Evolutionary conservation across 805 yeast species (phyloP), one percentile per base, ranked within the genome.

Genomic region (Priceomyces haplophilus): DNA sequence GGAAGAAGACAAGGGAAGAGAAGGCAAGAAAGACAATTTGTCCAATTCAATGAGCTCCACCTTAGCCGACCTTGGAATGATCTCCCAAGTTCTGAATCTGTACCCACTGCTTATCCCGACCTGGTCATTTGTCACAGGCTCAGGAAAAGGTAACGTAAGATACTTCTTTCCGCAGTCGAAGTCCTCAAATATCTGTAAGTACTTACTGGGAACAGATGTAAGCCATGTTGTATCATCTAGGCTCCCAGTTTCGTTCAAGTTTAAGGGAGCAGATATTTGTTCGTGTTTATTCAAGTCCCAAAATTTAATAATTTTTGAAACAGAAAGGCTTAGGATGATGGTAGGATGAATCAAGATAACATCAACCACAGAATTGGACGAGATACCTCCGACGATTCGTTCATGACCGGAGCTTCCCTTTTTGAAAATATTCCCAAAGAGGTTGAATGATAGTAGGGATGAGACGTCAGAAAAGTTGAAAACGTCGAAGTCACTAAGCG

Each of bases 251-350:
- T 40, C 46, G 18, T 46, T 38, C 35, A 62, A 43, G 16, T 46
- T 40, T 3, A 55, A 43, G 5, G 60, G 49, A 19, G 39, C 23
- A 11, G 40, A 41, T 0, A 47, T 39, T 19, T 56, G 57, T 40
- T 55, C 62, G 37, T 67, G 72, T 2, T 67, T 51, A 0, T 54
- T 47, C 3, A 83, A 52, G 21, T 79, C 73, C 90, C 93, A 87
- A 16, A 85, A 49, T 47, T 79, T 76, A 27, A 87, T 50, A 3
- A 58, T 59, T 51, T 76, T 77, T 52, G 78, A 72, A 16, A 82
- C 73, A 0, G 86, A 69, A 24, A 82, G 63, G 0, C 88, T 76
- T 3, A 76, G 64, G 4, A 77, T 57, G 3, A 62, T 58, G 1
- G 56, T 61, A 0, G 73, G 61, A 31, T 65, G 60, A 8, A 65